Evolutionary conservation across 345 rosid genomes (phyloP).

Genomic region (Gossypium bickii): DNA sequence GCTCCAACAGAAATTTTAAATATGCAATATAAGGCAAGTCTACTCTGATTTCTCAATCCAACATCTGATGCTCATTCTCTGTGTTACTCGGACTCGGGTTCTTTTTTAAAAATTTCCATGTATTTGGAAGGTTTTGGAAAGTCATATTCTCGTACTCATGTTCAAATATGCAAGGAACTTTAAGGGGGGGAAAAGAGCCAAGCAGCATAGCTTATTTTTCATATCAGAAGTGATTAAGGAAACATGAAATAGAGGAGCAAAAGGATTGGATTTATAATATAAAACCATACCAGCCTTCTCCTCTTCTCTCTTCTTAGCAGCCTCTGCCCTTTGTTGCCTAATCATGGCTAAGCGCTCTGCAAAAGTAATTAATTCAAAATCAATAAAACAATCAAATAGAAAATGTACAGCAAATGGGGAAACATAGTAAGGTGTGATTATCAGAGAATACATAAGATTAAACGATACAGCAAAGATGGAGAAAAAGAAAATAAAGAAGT

Average conservation of each 20-base stretch:
- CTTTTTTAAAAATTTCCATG: not conserved
- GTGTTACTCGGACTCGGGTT: not conserved
- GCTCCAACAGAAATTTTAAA: not conserved
- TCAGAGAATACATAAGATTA: not conserved
- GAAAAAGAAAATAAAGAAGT: not conserved
- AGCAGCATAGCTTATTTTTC: not conserved
- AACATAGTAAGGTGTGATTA: not conserved
- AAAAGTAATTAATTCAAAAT: slow-evolving; percentile 6
- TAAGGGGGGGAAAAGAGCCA: not conserved
- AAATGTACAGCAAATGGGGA: not conserved
- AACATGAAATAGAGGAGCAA: not conserved
- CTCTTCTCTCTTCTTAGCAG: slow-evolving; percentile 64
- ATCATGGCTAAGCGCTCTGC: slow-evolving; percentile 80
- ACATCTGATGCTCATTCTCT: not conserved
- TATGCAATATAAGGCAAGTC: not conserved
- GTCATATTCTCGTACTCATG: not conserved
- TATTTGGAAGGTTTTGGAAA: not conserved
- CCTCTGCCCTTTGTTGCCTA: slow-evolving; percentile 80
- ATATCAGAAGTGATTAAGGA: not conserved
- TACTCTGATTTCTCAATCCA: not conserved
- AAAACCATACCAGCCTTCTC: slow-evolving; percentile 51
- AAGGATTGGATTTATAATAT: not conserved
- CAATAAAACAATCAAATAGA: not conserved
- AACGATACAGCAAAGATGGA: not conserved
- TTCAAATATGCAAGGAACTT: not conserved